Base-by-base conservation (phyloP, 23 red algal species). In the Rhodosorus marinus region DNA sequence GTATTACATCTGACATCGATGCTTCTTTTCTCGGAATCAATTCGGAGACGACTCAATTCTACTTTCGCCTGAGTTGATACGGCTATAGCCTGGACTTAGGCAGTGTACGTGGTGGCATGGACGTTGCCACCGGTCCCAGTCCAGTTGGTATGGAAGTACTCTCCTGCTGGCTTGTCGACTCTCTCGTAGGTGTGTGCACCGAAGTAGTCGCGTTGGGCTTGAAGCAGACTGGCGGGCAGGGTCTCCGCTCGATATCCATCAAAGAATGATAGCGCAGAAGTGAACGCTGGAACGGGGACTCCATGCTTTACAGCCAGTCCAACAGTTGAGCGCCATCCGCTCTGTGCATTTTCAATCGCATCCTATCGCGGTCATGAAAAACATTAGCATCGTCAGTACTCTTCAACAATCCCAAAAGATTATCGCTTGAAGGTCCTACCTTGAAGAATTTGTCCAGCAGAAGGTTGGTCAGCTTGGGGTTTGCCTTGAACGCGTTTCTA, bases 201-300 rank as follows among this genome's bases (percentile, higher is more conserved):
- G 33, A 95, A 95, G 51, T 72, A 95, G 60, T 95, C 88, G 24
- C 88, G 88, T 55, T 95, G 88, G 15, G 77, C 70, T 31, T 87
- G 81, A 19, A 87, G 20, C 26, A 87, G n/a, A 24, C 71, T 72
- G 5, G 81, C 81, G 11, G 81, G 81, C 36, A 87, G 42, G 6
- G 22, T 33, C 33, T 28, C 81, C 8, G 70, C 19, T 24, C 81
- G 59, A 59, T 87, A 87, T 14, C 70, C 58, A 46, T 87, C 81
- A 51, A 55, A 87, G 33, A 78, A 87, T 1, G 71, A 54, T 14
- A 87, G 47, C 20, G 61, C 59, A 4, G 70, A 60, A 31, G 46
- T 70, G 21, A 87, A 71, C 0, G 81, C 70, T 8, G 81, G 61
- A 32, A 75, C 57, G 19, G 81, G 49, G 29, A 87, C 59, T 21